Base-by-base conservation (phyloP, 2,329 filamentous ascomycete species). In the Aspergillus sp. region DNA sequence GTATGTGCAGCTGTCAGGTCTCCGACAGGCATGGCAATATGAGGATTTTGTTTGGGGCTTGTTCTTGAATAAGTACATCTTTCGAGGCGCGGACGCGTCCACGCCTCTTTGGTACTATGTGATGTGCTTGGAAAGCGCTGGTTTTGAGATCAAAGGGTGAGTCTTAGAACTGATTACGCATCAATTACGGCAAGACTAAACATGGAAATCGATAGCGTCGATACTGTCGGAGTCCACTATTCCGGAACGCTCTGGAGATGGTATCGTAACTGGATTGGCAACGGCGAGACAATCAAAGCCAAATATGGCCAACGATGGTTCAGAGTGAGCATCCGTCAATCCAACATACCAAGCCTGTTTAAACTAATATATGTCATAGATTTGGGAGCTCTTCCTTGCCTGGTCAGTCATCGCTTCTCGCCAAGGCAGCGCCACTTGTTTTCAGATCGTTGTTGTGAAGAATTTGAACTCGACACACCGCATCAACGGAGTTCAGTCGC, bases 31-130 rank as follows among this genome's bases (percentile, higher is more conserved):
- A 53, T 95, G 89, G 90, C 90, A 94, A 71, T 95, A 91, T 62
- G 88, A 95, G 76, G 89, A 95, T 72, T 79, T 94, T 46, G 85
- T 88, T 68, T 95, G 90, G 89, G 89, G 89, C 63, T 78, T 94
- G 46, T 95, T 91, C 77, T 88, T 95, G 87, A 95, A 95, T 82
- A 94, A 91, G 76, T 93, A 95, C 71, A 78, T 95, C 66, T 95
- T 95, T 79, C 90, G 88, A 41, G 89, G 90, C 64, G 90, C 90
- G 47, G 89, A 95, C 66, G 89, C 89, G 43, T 93, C 87, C 12
- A 91, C 87, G 48, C 89, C 90, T 41, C 81, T 95, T 19, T 86
- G 86, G 60, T 88, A 82, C 71, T 86, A 88, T 61, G 74, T 90
- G 57, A 80, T 85, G 68, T 81, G 81, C 64, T 78, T 93, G 15